These are phyloP conservation scores for Pelargonium citronellum DNA, from an alignment of 441 rosid genomes.

Conservation along the genomic window DNA sequence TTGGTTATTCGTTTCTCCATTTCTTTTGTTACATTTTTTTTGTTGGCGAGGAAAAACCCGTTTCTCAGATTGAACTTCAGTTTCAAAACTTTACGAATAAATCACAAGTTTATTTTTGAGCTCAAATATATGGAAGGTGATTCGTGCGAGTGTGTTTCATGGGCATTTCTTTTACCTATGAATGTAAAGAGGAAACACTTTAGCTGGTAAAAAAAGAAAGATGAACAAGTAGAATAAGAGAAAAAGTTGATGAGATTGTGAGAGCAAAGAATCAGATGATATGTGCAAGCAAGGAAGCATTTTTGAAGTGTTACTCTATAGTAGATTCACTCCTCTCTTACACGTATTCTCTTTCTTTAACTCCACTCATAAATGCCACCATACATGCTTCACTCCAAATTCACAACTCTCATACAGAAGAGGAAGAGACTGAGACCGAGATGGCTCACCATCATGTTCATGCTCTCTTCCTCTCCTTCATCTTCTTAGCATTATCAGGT, in stretches of 20 bases:
- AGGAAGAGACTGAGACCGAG: background rate
- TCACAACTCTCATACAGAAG: background rate
- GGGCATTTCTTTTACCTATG: no score
- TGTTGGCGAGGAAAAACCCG: background rate
- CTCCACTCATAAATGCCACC: background rate
- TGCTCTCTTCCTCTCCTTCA: background rate
- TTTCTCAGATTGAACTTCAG: background rate
- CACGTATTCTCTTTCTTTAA: background rate
- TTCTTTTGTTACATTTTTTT: background rate
- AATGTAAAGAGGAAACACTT: no score
- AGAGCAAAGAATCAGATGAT: slow-evolving; percentile 4
- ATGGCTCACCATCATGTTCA: background rate
- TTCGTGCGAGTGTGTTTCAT: no score
- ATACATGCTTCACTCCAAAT: background rate
- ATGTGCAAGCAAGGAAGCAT: background rate
- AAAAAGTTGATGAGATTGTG: background rate
- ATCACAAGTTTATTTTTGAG: background rate
- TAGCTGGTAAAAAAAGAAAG: no score
- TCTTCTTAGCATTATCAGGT: background rate
- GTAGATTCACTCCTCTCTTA: slow-evolving; percentile 1
- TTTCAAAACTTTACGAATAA: background rate
- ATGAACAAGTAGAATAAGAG: no score
- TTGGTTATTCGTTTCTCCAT: background rate
- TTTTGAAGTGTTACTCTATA: background rate
- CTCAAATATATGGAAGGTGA: no score